Conservation (phyloP, 345 rosid species). For the Punica granatum region DNA sequence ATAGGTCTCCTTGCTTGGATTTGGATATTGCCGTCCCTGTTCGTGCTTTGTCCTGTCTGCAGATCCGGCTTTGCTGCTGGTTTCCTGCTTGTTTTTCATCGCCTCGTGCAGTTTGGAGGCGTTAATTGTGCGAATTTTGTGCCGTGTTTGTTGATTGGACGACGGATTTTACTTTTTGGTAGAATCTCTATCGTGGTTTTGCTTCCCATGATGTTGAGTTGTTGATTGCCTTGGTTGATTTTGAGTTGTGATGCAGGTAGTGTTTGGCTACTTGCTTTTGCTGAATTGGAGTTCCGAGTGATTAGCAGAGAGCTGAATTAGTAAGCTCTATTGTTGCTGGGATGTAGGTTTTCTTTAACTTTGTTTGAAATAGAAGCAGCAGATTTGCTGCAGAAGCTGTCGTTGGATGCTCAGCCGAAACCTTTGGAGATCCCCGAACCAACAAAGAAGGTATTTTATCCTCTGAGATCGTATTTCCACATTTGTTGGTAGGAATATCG, state of each 20-base stretch:
- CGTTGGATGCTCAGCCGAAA: constrained; percentile 26
- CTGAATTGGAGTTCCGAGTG: background rate
- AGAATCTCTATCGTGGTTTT: background rate
- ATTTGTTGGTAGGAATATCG: background rate
- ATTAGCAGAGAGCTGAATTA: background rate
- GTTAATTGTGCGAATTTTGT: background rate
- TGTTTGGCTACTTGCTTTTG: background rate
- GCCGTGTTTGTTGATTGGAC: background rate
- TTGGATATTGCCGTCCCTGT: background rate
- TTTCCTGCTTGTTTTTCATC: background rate
- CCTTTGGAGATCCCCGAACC: constrained; percentile 29
- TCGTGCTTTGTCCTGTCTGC: background rate
- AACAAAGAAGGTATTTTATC: constrained; percentile 22
- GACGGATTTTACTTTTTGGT: background rate
- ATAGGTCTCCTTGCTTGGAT: background rate
- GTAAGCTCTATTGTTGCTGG: background rate
- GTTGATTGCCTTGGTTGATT: too few relatives aligned
- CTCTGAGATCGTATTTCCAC: background rate
- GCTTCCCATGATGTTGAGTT: too few relatives aligned
- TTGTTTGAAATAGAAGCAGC: constrained; percentile 20
- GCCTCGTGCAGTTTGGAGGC: background rate
- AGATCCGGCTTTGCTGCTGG: background rate
- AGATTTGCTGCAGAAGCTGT: constrained; percentile 32
- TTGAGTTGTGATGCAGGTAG: background rate
- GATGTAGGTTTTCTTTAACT: constrained; percentile 17